Percentiles rank a stretch among this genome's conserved stretches.
phyloP scores from a whole-genome alignment of 805 yeast genomes.

The Metschnikowia santaceciliae region DNA sequence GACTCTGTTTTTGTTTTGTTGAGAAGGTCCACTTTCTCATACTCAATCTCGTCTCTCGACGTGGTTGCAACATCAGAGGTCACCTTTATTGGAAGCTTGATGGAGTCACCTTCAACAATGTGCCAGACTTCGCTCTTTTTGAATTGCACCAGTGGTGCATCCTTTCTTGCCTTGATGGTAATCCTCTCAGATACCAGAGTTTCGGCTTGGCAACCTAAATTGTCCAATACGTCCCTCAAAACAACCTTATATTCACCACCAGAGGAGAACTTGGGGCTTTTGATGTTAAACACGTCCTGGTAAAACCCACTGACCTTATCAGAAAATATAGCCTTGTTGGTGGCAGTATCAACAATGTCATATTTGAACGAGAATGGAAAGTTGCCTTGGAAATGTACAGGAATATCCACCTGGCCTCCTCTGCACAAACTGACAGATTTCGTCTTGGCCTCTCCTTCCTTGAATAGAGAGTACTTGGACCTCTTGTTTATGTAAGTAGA shows the following conservation, averaged over 20 bases:
- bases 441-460: conserved; percentile 10
- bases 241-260: conserved; percentile 76
- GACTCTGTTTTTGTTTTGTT: conserved; percentile 10
- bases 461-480: conserved; percentile 42
- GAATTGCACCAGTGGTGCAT: conserved; percentile 51
- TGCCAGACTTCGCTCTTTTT: conserved; percentile 22
- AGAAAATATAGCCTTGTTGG: conserved; percentile 19
- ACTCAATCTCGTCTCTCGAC: conserved; percentile 29
- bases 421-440: conserved; percentile 27
- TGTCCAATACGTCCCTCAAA: conserved; percentile 64
- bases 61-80: conserved; percentile 31
- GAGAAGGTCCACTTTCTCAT: conserved; percentile 23
- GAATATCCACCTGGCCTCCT: conserved; percentile 34
- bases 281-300: conserved; percentile 36
- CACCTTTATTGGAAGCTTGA: conserved; percentile 51
- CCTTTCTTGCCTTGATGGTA: conserved; percentile 62
- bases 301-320: conserved; percentile 30
- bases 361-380: conserved; percentile 73
- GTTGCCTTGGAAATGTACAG: conserved; percentile 68
- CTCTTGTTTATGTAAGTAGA: conserved; percentile 68
- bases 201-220: conserved; percentile 74
- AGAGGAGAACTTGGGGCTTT: conserved; percentile 49
- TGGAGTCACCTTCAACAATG: conserved; percentile 59
- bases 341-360: conserved; percentile 51
- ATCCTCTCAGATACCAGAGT: conserved; percentile 58